A percentile compares a stretch with the other conserved stretches of the same genome.
Evolutionary conservation across 192 early-diverging fungal genomes (phyloP).

Genomic region (Diversispora epigaea): DNA sequence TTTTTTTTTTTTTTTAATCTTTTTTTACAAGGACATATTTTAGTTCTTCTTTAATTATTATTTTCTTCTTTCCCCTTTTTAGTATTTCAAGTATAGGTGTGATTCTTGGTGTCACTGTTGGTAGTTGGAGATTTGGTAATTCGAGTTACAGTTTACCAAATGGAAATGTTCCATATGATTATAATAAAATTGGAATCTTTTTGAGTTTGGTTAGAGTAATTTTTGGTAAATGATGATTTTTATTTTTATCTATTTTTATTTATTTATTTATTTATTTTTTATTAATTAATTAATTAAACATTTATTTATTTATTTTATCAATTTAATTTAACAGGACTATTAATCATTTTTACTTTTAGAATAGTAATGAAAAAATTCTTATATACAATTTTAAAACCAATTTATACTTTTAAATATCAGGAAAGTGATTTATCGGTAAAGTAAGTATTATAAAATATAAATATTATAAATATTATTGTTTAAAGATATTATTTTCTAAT

Average conservation of each 20-base stretch:
- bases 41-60: too few species aligned
- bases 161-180: slow-evolving; percentile 42
- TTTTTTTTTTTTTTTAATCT: not conserved
- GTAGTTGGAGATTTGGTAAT: slow-evolving; percentile 54
- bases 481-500: too few species aligned
- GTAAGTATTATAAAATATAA: too few species aligned
- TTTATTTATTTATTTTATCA: not conserved
- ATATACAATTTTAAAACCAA: not conserved
- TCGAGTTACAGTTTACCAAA: slow-evolving; percentile 37
- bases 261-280: too few species aligned
- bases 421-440: too few species aligned
- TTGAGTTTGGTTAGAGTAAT: slow-evolving; percentile 23
- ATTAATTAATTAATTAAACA: too few species aligned
- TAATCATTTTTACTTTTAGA: not conserved
- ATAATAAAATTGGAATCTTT: slow-evolving; percentile 12
- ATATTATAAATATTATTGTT: too few species aligned
- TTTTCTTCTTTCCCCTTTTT: not conserved
- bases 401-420: not conserved
- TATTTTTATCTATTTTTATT: too few species aligned
- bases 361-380: not conserved
- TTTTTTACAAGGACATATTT: too few species aligned
- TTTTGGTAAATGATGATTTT: slow-evolving; percentile 27
- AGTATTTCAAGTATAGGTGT: slow-evolving; percentile 66
- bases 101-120: slow-evolving; percentile 58
- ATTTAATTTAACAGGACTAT: not conserved